A percentile compares a stretch with the other conserved stretches of the same genome.
Evolutionary conservation across 495 filamentous ascomycete species (phyloP).

Genomic region (Penicillium dipodomyicola): DNA sequence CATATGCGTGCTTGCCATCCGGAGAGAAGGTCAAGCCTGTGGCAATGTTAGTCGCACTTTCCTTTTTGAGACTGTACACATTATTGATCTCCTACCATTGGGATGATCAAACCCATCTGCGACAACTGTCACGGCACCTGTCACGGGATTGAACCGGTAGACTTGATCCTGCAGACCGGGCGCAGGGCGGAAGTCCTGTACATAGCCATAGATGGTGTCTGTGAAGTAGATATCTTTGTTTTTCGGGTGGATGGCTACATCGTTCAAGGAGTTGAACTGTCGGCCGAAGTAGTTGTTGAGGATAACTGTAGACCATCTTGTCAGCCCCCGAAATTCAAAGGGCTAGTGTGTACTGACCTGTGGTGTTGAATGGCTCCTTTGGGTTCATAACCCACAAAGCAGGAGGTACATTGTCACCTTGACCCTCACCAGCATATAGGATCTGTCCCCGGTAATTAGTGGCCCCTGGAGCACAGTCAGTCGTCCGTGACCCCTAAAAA

Average conservation of each 20-base stretch:
- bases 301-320: conserved; percentile 13
- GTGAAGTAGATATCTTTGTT: conserved; percentile 53
- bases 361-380: conserved; percentile 48
- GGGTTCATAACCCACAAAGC: conserved; percentile 48
- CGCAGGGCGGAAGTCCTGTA: conserved; percentile 33
- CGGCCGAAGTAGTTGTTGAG: conserved; percentile 39
- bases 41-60: background rate
- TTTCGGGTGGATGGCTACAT: conserved; percentile 31
- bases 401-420: conserved; percentile 42
- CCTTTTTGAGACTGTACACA: background rate
- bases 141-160: conserved; percentile 42
- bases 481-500: background rate
- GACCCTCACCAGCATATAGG: conserved; percentile 47
- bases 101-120: conserved; percentile 37
- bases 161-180: conserved; percentile 37
- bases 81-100: conserved; percentile 25
- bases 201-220: conserved; percentile 35
- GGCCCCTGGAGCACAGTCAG: conserved; percentile 29
- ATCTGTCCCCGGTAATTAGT: conserved; percentile 48
- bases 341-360: conserved; percentile 26
- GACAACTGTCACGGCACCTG: conserved; percentile 42
- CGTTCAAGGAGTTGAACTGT: conserved; percentile 33
- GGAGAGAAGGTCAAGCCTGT: conserved; percentile 45
- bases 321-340: background rate
- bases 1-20: conserved; percentile 42